A percentile compares a stretch with the other conserved stretches of the same genome.
These are phyloP conservation scores for Penicillium griseofulvum DNA, from an alignment of 2,329 filamentous ascomycete species.

Conservation along the genomic window DNA sequence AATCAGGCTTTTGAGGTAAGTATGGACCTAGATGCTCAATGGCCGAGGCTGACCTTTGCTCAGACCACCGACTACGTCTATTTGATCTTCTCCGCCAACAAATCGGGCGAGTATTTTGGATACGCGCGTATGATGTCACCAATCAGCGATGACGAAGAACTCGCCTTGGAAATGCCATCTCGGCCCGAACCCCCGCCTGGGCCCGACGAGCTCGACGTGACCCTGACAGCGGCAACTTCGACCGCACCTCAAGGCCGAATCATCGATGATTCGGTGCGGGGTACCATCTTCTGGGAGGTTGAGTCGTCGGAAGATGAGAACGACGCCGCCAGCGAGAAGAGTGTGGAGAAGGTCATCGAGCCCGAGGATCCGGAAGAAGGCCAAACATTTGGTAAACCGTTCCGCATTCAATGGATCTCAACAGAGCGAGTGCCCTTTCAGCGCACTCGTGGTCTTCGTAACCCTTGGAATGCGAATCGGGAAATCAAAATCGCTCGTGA, in stretches of 20 bases:
- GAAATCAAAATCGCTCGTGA: constrained; percentile 96
- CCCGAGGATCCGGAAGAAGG: constrained; percentile 46
- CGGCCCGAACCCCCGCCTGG: constrained; percentile 58
- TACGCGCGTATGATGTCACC: constrained; percentile 86
- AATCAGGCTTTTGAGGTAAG: constrained; percentile 79
- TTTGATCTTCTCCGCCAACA: constrained; percentile 92
- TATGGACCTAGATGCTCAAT: not conserved
- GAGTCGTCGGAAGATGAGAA: constrained; percentile 55
- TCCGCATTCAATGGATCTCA: constrained; percentile 86
- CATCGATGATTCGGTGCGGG: constrained; percentile 88
- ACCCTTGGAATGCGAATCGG: constrained; percentile 91
- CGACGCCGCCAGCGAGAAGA: constrained; percentile 40
- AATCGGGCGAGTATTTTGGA: constrained; percentile 94
- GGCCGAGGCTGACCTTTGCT: not conserved
- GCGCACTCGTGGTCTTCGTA: constrained; percentile 78
- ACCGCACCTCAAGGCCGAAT: constrained; percentile 79
- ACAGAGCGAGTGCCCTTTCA: constrained; percentile 83
- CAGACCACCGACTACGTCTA: constrained; percentile 81
- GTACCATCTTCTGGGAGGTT: constrained; percentile 95
- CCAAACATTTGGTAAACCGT: constrained; percentile 85
- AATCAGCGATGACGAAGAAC: constrained; percentile 73
- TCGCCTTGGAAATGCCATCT: constrained; percentile 67
- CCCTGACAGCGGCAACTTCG: constrained; percentile 73
- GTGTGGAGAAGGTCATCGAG: constrained; percentile 49
- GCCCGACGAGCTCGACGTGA: constrained; percentile 72